Evolutionary conservation across 345 rosid species (phyloP).

Genomic region (Syzygium oleosum): DNA sequence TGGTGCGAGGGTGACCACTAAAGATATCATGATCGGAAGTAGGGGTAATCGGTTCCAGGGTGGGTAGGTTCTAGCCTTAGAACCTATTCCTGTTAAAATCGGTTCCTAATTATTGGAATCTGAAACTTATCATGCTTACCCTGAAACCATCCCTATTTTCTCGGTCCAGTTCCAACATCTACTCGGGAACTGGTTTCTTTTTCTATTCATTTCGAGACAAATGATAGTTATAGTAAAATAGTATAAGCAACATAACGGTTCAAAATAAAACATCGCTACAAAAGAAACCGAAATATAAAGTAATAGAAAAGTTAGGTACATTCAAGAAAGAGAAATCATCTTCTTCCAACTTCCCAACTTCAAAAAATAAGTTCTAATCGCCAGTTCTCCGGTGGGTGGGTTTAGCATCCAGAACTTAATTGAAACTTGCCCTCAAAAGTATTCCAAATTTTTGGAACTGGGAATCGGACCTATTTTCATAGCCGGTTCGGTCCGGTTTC

Average conservation of each 20-base stretch:
- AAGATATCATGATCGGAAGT: not conserved
- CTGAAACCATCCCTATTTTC: fast-evolving
- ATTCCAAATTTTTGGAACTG: not conserved
- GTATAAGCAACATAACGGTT: not conserved
- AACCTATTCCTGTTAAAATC: not conserved
- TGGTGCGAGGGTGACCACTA: not conserved
- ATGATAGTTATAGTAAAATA: not conserved
- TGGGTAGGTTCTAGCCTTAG: not conserved
- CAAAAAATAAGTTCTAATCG: not conserved
- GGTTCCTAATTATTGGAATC: not conserved
- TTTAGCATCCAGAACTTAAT: not conserved
- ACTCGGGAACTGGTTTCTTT: fast-evolving
- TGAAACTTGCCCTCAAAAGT: not conserved
- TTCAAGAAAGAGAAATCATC: not conserved
- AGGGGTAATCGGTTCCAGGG: not conserved
- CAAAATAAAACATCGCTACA: not conserved
- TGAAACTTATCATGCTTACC: not conserved
- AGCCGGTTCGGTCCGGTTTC: too few relatives aligned
- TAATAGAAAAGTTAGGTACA: not conserved
- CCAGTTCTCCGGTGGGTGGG: not conserved
- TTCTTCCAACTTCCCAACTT: not conserved
- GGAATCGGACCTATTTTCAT: not conserved
- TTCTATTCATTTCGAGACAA: not conserved
- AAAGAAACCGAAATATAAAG: not conserved
- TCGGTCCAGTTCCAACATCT: not conserved